Base-by-base conservation (phyloP, 768 basidiomycete species). In the Naganishia vaughanmartiniae region DNA sequence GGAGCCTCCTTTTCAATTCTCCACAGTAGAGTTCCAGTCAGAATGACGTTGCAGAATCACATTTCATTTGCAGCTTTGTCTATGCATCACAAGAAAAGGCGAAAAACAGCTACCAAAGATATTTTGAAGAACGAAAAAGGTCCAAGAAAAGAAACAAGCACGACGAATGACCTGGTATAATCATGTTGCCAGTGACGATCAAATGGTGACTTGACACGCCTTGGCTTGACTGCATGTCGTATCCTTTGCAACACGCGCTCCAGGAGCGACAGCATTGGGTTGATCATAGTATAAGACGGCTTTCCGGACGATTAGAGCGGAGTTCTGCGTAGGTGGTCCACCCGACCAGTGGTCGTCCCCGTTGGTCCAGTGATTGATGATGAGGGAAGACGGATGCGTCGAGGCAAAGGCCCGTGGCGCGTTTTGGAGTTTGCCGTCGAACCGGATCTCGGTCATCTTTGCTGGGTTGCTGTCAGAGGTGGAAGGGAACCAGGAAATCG, bases 351-450 rank as follows among this genome's bases (percentile, higher is more conserved):
- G 21, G 14, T 34, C 15, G 17, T 63, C 60, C 12, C 24, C 60
- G 39, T 63, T 63, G 21, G 60, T 45, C 60, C 60, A 63, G n/a
- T 45, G 39, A 46, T 63, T 63, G 11, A 46, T n/a, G 10, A 63
- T n/a, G 24, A 63, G 60, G 11, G 60, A 4, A 4, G 60, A 63
- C 2, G 60, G 60, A 24, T 63, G n/a, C 10, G 5, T 26, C 26
- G 39, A 42, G 15, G 60, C 36, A 26, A 26, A 45, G 39, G 24
- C 39, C 42, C 46, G 36, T 5, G 60, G 60, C 39, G 39, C 39
- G n/a, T 63, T 42, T n/a, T 24, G 60, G 26, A 63, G 39, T 15
- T 42, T 63, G 39, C 60, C 60, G 60, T 63, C 60, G 30, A 63
- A 63, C 30, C 60, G 60, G 39, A 45, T 34, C 28, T 63, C 60